Evolutionary conservation across 148 eudicot species (phyloP).

Genomic region (Dysphania ambrosioides): DNA sequence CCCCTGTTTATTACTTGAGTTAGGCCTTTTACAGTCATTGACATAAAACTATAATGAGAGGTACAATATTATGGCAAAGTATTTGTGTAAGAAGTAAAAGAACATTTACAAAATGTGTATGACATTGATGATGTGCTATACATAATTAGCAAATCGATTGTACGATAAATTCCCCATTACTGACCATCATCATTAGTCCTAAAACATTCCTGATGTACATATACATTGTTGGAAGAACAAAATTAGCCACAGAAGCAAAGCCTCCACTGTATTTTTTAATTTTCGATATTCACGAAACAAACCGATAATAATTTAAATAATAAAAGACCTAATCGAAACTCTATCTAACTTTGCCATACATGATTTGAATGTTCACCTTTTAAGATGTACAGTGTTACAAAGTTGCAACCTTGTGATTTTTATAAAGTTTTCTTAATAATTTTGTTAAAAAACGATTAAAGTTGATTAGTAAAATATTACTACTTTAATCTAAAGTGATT

Average conservation of each 20-base stretch:
- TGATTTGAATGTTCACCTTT: slow-evolving; percentile 1
- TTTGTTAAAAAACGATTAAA: background rate
- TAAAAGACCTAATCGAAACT: too few species aligned
- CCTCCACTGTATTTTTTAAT: too few species aligned
- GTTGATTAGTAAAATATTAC: background rate
- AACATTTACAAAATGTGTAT: too few species aligned
- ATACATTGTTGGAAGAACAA: background rate
- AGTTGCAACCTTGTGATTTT: background rate
- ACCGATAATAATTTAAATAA: too few species aligned
- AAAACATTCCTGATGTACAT: background rate
- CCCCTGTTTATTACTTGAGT: too few species aligned
- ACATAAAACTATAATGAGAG: too few species aligned
- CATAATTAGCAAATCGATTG: background rate
- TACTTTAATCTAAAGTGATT: slow-evolving; percentile 2
- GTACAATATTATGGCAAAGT: too few species aligned
- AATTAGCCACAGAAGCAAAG: background rate
- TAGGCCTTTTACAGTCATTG: too few species aligned
- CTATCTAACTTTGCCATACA: too few species aligned
- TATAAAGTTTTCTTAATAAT: background rate
- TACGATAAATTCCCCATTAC: background rate
- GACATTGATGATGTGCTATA: too few species aligned
- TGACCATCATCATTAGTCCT: background rate
- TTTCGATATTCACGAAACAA: too few species aligned
- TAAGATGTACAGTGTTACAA: background rate
- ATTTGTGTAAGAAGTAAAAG: too few species aligned